phyloP scores from a whole-genome alignment of 495 filamentous ascomycete species.

The Barbatosphaeria neglecta region DNA sequence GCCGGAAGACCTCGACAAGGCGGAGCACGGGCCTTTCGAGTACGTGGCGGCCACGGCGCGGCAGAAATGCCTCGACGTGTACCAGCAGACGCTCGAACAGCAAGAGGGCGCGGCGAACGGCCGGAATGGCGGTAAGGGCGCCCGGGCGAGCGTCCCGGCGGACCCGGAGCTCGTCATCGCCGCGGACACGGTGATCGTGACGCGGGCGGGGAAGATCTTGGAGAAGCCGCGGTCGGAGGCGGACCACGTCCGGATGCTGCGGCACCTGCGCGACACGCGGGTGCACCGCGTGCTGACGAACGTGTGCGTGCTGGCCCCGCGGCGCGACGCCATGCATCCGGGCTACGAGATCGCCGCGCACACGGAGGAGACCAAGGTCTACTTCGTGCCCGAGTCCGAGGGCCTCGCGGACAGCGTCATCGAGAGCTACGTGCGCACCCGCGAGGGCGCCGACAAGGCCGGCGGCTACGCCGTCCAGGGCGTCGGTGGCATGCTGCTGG shows the following conservation, averaged over 20 bases:
- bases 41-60: constrained; percentile 84
- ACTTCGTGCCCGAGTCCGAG: constrained; percentile 63
- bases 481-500: constrained; percentile 61
- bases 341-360: constrained; percentile 73
- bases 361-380: constrained; percentile 80
- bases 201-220: constrained; percentile 58
- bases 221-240: constrained; percentile 78
- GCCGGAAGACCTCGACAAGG: constrained; percentile 73
- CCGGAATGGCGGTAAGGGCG: not conserved
- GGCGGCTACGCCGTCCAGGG: constrained; percentile 94
- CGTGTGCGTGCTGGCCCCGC: constrained; percentile 67
- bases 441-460: constrained; percentile 92
- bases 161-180: constrained; percentile 82
- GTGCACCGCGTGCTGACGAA: constrained; percentile 73
- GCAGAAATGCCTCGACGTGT: constrained; percentile 71
- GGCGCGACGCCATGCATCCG: constrained; percentile 61
- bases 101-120: constrained; percentile 22
- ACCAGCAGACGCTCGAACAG: constrained; percentile 50
- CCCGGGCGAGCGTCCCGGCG: too few relatives aligned
- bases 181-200: constrained; percentile 85
- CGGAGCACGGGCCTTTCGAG: constrained; percentile 61
- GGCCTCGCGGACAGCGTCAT: constrained; percentile 57
- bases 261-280: constrained; percentile 58
- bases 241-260: constrained; percentile 77
- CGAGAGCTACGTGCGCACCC: constrained; percentile 72